Conservation (phyloP, 257 asterid genomes). For the Solanum ossicruentum region DNA sequence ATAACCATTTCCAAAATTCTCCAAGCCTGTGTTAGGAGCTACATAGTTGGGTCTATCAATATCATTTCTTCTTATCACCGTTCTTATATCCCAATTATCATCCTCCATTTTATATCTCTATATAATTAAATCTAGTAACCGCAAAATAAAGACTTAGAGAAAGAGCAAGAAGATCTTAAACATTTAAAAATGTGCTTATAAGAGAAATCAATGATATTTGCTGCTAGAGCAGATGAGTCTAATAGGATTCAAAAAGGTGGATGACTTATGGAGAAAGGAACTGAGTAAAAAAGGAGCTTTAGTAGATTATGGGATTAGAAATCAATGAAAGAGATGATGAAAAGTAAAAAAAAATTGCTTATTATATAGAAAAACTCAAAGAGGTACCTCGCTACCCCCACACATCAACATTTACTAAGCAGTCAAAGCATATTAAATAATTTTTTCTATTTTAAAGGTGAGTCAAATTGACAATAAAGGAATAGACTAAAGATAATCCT, state of each 20-base stretch:
- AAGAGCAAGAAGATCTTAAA: neutral
- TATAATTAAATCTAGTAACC: neutral
- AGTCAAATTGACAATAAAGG: neutral
- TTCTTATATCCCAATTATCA: constrained; percentile 59
- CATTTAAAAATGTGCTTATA: neutral
- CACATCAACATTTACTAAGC: neutral
- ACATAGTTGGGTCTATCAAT: neutral
- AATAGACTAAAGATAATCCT: neutral
- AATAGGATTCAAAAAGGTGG: constrained; percentile 23
- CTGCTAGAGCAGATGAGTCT: neutral
- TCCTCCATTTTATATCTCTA: constrained; percentile 13
- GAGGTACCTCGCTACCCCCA: neutral
- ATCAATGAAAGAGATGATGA: neutral
- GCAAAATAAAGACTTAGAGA: neutral
- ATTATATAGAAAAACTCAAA: neutral
- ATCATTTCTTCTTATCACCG: constrained; percentile 47
- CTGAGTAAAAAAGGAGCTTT: neutral
- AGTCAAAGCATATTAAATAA: neutral
- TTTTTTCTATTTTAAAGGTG: neutral
- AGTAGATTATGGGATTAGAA: neutral
- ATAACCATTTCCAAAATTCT: no score
- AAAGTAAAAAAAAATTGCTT: neutral
- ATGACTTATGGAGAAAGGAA: constrained; percentile 19
- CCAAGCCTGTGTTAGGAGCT: neutral
- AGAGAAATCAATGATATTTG: neutral